Conservation (phyloP, 2,329 filamentous ascomycete species). For the Aspergillus alliaceus region DNA sequence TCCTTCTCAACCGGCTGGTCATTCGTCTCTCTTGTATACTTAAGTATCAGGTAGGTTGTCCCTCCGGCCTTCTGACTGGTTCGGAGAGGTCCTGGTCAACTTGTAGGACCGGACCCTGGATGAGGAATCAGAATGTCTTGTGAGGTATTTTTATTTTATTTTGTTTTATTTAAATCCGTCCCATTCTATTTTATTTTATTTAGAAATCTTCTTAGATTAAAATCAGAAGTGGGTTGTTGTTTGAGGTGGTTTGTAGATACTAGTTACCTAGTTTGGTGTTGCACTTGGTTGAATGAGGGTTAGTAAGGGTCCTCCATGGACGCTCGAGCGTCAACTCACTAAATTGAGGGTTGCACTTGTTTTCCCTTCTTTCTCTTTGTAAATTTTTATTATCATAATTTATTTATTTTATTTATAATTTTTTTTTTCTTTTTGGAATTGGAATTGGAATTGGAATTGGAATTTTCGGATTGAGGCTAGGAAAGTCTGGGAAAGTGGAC, state of each 20-base stretch:
- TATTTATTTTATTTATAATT: neutral
- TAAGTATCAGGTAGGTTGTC: conserved; percentile 1
- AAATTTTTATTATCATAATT: too few relatives aligned
- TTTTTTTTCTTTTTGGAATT: neutral
- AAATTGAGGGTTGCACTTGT: neutral
- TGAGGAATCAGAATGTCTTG: neutral
- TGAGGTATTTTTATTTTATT: neutral
- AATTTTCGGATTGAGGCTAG: too few relatives aligned
- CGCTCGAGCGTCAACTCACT: neutral
- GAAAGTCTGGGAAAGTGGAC: neutral
- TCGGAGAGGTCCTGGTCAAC: neutral
- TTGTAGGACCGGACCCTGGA: neutral
- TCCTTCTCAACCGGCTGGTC: too few relatives aligned
- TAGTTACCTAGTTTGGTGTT: too few relatives aligned
- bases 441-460: neutral
- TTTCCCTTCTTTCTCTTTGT: too few relatives aligned
- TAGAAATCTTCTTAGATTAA: neutral
- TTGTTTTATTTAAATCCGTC: neutral
- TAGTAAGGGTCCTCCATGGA: neutral
- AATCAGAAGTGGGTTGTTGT: neutral
- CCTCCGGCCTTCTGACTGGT: neutral
- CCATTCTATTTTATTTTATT: neutral
- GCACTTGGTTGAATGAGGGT: too few relatives aligned
- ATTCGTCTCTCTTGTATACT: too few relatives aligned
- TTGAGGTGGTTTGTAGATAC: neutral